These are phyloP conservation scores for Amanita molliuscula DNA, from an alignment of 768 basidiomycete genomes.

Conservation along the genomic window DNA sequence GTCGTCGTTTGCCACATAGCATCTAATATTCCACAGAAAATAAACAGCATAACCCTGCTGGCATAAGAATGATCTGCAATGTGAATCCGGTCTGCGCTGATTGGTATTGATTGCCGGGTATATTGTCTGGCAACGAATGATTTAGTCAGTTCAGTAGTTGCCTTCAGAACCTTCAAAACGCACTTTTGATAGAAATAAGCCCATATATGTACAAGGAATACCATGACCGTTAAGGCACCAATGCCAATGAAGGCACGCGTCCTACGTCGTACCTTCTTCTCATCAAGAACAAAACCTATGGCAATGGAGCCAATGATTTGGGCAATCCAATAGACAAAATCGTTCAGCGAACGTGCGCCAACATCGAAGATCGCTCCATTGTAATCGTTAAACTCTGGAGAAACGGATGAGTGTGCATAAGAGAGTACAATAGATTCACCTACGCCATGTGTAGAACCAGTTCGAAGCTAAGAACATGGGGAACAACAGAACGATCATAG, in stretches of 20 bases:
- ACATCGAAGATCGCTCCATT: constrained; percentile 78
- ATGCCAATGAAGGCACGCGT: constrained; percentile 65
- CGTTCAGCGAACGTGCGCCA: constrained; percentile 67
- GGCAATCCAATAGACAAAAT: constrained; percentile 68
- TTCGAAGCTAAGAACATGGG: constrained; percentile 83
- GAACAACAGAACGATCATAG: constrained; percentile 63
- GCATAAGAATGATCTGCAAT: constrained; percentile 45
- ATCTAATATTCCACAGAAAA: constrained; percentile 68
- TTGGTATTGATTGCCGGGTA: constrained; percentile 36
- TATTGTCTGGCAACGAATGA: constrained; percentile 29
- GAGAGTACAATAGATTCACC: constrained; percentile 14
- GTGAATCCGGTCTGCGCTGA: constrained; percentile 41
- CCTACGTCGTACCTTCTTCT: constrained; percentile 43
- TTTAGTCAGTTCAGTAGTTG: not conserved
- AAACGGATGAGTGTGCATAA: constrained; percentile 1
- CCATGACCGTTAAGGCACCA: constrained; percentile 48
- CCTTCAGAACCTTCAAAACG: not conserved
- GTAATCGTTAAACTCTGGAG: constrained; percentile 65
- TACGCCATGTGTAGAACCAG: constrained; percentile 84
- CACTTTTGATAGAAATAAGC: constrained; percentile 68
- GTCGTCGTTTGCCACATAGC: constrained; percentile 81
- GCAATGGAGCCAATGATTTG: constrained; percentile 68
- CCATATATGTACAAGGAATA: constrained; percentile 67
- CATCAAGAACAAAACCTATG: constrained; percentile 65
- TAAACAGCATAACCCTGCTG: constrained; percentile 49